phyloP scores from a whole-genome alignment of 208 protist species.

The Crithidia expoeki region DNA sequence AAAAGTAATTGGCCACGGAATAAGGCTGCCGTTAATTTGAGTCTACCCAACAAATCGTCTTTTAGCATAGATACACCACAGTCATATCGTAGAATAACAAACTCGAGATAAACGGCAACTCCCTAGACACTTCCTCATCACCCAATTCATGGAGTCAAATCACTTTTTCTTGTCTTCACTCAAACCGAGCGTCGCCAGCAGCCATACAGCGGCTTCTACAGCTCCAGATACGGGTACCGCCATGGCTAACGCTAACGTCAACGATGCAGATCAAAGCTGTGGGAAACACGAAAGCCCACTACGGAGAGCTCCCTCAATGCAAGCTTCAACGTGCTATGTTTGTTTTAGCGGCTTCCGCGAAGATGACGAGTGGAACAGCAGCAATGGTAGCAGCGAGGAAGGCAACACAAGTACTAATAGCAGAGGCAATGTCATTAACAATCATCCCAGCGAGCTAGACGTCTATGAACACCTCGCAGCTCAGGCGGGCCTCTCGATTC shows the following conservation, averaged over 20 bases:
- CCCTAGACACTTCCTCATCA: too few species aligned
- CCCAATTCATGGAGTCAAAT: too few species aligned
- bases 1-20: neutral
- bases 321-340: neutral
- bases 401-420: neutral
- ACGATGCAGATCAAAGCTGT: too few species aligned
- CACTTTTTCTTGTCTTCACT: too few species aligned
- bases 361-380: slow-evolving; percentile 27
- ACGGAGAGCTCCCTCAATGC: neutral
- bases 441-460: neutral
- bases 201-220: too few species aligned
- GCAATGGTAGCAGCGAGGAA: neutral
- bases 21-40: neutral
- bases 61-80: too few species aligned
- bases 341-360: slow-evolving; percentile 43
- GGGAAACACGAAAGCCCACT: neutral
- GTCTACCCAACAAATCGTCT: too few species aligned
- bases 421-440: neutral
- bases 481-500: slow-evolving; percentile 31
- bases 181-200: too few species aligned
- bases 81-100: too few species aligned
- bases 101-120: too few species aligned
- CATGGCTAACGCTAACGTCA: too few species aligned
- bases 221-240: too few species aligned
- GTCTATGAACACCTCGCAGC: slow-evolving; percentile 13